Base-by-base conservation (phyloP, 164 flowering plant genomes). In the Euptelea pleiosperma region DNA sequence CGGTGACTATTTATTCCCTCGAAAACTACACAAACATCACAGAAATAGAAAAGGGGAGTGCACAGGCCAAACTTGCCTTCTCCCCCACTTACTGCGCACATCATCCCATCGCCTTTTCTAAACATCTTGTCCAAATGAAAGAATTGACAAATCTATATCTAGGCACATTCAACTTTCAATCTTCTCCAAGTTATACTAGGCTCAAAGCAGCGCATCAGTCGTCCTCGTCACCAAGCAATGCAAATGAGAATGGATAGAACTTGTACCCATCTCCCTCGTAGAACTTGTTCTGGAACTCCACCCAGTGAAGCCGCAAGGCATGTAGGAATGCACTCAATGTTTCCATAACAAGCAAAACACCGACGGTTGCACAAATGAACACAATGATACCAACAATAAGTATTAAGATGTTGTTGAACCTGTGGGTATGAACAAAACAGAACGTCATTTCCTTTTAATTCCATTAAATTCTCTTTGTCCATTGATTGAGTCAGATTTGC, bases 261-360 rank as follows among this genome's bases (percentile, higher is more conserved):
- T 85, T 86, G 81, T 94, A 91, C 24, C 99, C 99, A 46, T 94
- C 95, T 59, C 99, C 99, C 68, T 91, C 96, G 58, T 94, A 94
- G 60, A 94, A 94, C 76, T 91, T 94, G 81, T 84, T 87, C 70
- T 83, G 91, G 75, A 85, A 93, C 73, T 93, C 99, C 35, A 93
- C 99, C 97, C 97, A 93, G 67, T 93, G 99, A 75, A 94, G 97
- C 19, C 99, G 81, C 70, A 94, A 55, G 1, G 99, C 99, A 35
- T 94, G 99, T 1, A 94, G 78, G 76, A 94, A 94, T 25, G 99
- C 99, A 72, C 97, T 91, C 6, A 94, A 78, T 2, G 99, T 88
- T 73, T 94, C 99, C 99, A 94, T 94, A 55, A 94, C 93, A 7
- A 94, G 81, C 70, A 94, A 64, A 48, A 94, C 99, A 3, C 97